Conservation (phyloP, 345 rosid species). For the Populus davidiana region DNA sequence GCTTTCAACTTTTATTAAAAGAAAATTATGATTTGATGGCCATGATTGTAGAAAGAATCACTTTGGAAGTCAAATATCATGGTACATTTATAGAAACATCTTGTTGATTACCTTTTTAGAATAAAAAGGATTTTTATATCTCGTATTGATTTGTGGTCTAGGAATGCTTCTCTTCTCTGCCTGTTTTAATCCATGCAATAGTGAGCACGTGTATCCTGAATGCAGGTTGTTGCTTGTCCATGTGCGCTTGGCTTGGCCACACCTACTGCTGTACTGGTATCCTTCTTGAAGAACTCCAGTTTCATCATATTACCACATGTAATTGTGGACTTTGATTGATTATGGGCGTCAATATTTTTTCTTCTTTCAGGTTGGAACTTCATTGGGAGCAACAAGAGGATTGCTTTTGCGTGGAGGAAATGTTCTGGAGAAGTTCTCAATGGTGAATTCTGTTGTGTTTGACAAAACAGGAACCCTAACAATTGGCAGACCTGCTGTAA, state of each 20-base stretch:
- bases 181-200: neutral
- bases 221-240: constrained; percentile 97
- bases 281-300: constrained; percentile 13
- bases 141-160: neutral
- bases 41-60: too few relatives aligned
- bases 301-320: constrained; percentile 17
- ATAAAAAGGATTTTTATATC: neutral
- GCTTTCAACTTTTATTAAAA: too few relatives aligned
- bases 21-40: too few relatives aligned
- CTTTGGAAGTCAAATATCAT: too few relatives aligned
- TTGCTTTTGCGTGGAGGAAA: constrained; percentile 90
- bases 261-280: constrained; percentile 95
- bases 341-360: neutral
- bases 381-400: constrained; percentile 92
- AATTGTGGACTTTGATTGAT: constrained; percentile 9
- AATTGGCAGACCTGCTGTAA: constrained; percentile 85
- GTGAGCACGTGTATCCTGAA: constrained; percentile 23
- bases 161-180: neutral
- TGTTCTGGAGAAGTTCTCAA: constrained; percentile 84
- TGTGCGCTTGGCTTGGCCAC: constrained; percentile 99
- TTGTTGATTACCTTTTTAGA: neutral
- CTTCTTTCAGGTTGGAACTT: constrained; percentile 70
- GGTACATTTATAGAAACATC: neutral
- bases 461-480: constrained; percentile 97
- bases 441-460: constrained; percentile 72